Evolutionary conservation across 768 basidiomycete genomes (phyloP).

Genomic region (button mushroom (Agaricus bisporus)): DNA sequence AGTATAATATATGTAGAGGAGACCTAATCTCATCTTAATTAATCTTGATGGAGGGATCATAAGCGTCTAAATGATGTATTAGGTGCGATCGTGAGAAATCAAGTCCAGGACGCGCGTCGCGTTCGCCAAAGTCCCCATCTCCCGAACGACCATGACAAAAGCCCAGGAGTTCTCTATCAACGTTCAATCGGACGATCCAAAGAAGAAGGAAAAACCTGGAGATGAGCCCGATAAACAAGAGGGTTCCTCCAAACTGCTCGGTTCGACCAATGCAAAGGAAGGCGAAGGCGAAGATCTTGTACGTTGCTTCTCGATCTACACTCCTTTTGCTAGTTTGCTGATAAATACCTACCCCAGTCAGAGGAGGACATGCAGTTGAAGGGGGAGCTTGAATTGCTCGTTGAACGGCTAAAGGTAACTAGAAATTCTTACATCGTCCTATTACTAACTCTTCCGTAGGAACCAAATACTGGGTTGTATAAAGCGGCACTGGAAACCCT

Average conservation of each 20-base stretch:
- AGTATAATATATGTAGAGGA: no score
- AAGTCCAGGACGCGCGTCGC: conserved; percentile 47
- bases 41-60: neutral
- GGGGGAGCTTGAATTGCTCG: conserved; percentile 93
- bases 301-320: conserved; percentile 24
- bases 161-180: conserved; percentile 52
- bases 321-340: conserved; percentile 1
- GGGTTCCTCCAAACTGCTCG: conserved; percentile 49
- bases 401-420: conserved; percentile 83
- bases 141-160: conserved; percentile 42
- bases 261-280: conserved; percentile 41
- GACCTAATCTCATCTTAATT: no score
- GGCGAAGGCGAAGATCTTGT: conserved; percentile 79
- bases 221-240: conserved; percentile 26
- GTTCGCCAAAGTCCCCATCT: conserved; percentile 20
- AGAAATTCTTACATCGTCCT: conserved; percentile 12
- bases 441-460: conserved; percentile 40
- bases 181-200: conserved; percentile 70
- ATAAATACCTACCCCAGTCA: conserved; percentile 42
- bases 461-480: conserved; percentile 81
- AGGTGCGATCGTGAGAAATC: conserved; percentile 25
- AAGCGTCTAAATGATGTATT: neutral
- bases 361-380: conserved; percentile 95
- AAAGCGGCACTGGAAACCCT: conserved; percentile 90
- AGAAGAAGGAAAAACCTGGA: conserved; percentile 58